Percentiles rank a stretch among this genome's conserved stretches.
Conservation (phyloP, 495 filamentous ascomycete species). For the Aspergillus incahuasiensis region DNA sequence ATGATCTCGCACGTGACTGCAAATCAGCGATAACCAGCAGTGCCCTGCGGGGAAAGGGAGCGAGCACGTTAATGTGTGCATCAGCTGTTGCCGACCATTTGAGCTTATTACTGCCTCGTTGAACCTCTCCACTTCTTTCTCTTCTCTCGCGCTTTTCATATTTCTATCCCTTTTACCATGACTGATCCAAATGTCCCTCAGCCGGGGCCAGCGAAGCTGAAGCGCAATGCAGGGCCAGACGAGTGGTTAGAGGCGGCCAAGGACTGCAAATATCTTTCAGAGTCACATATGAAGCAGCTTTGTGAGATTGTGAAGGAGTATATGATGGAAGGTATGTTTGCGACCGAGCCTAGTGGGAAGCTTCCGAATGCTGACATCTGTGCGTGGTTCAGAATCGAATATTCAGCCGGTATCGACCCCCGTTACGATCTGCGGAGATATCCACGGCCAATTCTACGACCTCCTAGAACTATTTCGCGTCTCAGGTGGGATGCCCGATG, state of each 20-base stretch:
- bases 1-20: conserved; percentile 6
- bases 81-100: not conserved
- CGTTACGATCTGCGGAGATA: conserved; percentile 97
- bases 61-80: conserved; percentile 1
- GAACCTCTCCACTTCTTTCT: not conserved
- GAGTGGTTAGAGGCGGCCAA: conserved; percentile 96
- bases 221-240: conserved; percentile 77
- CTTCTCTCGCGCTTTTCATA: conserved; percentile 6
- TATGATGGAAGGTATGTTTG: conserved; percentile 83
- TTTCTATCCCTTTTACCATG: conserved; percentile 24
- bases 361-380: conserved; percentile 5
- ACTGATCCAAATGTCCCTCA: conserved; percentile 66
- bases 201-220: conserved; percentile 83
- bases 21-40: conserved; percentile 6
- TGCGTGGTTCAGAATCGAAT: conserved; percentile 70
- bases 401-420: conserved; percentile 94
- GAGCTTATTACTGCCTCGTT: not conserved
- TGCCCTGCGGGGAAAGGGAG: conserved; percentile 11
- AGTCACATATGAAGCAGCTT: conserved; percentile 94
- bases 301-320: conserved; percentile 99
- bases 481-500: conserved; percentile 88
- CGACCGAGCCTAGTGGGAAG: not conserved
- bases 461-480: conserved; percentile 94
- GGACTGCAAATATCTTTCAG: conserved; percentile 93
- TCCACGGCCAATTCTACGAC: conserved; percentile 99